Conservation (phyloP, 2,329 filamentous ascomycete genomes). For the Myriosclerotinia scirpicola region DNA sequence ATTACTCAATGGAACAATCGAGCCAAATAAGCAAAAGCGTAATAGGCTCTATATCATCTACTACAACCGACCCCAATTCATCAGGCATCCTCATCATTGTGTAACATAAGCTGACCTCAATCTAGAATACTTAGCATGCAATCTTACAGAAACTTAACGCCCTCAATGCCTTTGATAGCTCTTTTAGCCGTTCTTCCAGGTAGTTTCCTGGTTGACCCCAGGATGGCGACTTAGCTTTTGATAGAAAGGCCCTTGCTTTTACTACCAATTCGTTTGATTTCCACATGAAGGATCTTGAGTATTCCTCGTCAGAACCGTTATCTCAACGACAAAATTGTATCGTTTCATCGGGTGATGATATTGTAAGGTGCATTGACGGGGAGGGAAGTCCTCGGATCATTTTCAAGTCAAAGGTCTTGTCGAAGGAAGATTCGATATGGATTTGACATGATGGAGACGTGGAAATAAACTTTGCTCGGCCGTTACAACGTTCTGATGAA, state of each 20-base stretch:
- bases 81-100: neutral
- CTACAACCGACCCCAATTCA: neutral
- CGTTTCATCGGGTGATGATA: neutral
- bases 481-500: neutral
- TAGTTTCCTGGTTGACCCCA: neutral
- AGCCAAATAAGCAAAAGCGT: neutral
- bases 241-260: neutral
- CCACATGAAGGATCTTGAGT: neutral
- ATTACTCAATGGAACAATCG: neutral
- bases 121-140: neutral
- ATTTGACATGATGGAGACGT: neutral
- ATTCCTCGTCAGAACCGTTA: neutral
- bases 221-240: neutral
- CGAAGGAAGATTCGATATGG: neutral
- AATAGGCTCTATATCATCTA: neutral
- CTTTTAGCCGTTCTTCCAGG: neutral
- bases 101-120: conserved; percentile 1
- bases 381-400: neutral
- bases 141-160: neutral
- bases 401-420: neutral
- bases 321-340: neutral
- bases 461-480: neutral
- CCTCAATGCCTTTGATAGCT: neutral
- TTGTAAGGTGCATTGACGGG: neutral
- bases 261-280: neutral